phyloP scores from a whole-genome alignment of 2,329 filamentous ascomycete genomes.

The Colletotrichum somersetense region DNA sequence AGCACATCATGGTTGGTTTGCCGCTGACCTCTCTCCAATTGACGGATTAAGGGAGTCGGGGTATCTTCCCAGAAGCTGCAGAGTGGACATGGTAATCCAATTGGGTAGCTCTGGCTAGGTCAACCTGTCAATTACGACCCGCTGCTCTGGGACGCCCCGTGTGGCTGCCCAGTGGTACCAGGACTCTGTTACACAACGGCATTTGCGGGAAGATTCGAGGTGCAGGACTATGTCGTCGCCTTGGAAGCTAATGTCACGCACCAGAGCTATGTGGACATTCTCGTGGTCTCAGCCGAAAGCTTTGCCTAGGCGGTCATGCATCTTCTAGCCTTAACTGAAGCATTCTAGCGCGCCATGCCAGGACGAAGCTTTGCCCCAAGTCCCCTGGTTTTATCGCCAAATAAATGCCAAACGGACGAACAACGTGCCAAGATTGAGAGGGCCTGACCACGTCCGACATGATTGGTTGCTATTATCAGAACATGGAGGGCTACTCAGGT shows the following conservation, averaged over 20 bases:
- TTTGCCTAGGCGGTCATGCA: not conserved
- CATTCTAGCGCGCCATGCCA: slow-evolving; percentile 30
- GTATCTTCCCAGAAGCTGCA: slow-evolving; percentile 31
- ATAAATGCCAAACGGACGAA: slow-evolving; percentile 1
- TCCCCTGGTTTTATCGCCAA: slow-evolving; percentile 22
- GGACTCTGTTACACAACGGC: not conserved
- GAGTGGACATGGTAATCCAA: not conserved
- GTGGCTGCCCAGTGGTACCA: not conserved
- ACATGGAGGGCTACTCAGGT: not conserved
- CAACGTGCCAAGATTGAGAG: slow-evolving; percentile 21
- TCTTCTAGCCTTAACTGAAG: slow-evolving; percentile 17
- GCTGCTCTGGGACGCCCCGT: not conserved
- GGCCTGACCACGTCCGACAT: slow-evolving; percentile 22
- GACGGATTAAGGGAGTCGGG: not conserved
- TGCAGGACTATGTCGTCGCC: not conserved
- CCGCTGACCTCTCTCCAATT: not conserved
- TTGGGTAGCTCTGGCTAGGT: not conserved
- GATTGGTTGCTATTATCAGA: not conserved
- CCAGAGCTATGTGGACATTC: not conserved
- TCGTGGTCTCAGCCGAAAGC: not conserved
- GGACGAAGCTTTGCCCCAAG: slow-evolving; percentile 27
- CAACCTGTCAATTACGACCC: not conserved
- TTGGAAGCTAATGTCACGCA: not conserved
- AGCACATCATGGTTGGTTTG: not conserved
- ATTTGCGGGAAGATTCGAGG: not conserved